Evolutionary conservation across 163 green algal species (phyloP).

Genomic region (Chloromonas sp.): DNA sequence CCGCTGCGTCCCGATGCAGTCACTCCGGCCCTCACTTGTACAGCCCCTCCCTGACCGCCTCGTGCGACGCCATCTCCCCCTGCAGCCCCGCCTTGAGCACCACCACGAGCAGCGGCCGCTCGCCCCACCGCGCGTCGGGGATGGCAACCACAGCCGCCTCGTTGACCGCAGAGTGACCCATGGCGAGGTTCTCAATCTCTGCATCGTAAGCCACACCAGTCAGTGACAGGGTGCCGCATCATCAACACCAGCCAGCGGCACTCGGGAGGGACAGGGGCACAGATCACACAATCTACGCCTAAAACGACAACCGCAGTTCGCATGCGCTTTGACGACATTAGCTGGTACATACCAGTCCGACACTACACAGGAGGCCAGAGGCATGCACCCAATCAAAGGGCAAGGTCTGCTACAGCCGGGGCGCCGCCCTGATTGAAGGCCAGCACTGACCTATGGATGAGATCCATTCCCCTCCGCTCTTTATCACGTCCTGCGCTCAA

Average conservation of each 20-base stretch:
- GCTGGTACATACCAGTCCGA: no score
- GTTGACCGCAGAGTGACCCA: constrained; percentile 38
- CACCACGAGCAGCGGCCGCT: constrained; percentile 73
- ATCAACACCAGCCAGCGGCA: background rate
- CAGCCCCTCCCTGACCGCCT: constrained; percentile 12
- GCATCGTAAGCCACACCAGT: background rate
- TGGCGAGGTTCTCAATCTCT: constrained; percentile 72
- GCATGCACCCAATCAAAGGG: no score
- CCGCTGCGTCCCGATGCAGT: background rate
- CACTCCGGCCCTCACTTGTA: constrained; percentile 36
- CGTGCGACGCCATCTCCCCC: constrained; percentile 12
- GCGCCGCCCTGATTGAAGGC: no score
- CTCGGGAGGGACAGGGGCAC: background rate
- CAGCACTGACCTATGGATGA: constrained; percentile 44
- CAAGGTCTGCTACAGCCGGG: no score
- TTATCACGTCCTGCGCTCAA: constrained; percentile 68
- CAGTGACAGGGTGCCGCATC: background rate
- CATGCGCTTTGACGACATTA: background rate
- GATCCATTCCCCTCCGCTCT: constrained; percentile 83
- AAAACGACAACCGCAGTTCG: background rate
- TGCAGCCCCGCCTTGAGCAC: constrained; percentile 31
- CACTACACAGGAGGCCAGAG: no score
- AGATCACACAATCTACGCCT: background rate
- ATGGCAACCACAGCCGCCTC: constrained; percentile 73
- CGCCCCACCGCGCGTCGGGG: constrained; percentile 60